Conservation (phyloP, 441 rosid species). For the Adansonia gregorii region DNA sequence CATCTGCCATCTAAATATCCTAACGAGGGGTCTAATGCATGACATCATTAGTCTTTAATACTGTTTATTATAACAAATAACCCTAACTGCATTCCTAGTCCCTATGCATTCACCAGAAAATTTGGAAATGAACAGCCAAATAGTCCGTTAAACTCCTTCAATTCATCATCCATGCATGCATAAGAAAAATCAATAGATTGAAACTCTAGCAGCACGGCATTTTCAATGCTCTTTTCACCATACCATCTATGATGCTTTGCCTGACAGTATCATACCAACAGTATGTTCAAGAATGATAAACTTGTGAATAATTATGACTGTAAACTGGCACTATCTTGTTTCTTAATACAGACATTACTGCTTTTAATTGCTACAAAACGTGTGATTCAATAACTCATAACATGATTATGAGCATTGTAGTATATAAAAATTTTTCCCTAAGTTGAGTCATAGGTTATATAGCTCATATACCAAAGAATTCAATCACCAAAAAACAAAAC, state of each 20-base stretch:
- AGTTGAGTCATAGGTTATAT: background rate
- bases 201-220: background rate
- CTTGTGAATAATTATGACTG: background rate
- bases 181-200: background rate
- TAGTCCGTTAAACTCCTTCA: background rate
- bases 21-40: background rate
- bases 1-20: background rate
- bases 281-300: background rate
- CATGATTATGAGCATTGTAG: background rate
- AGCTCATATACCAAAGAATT: constrained; percentile 8
- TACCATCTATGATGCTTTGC: background rate
- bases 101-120: background rate
- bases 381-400: background rate
- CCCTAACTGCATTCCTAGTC: background rate
- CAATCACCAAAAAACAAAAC: background rate
- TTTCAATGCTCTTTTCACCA: background rate
- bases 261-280: background rate
- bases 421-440: background rate
- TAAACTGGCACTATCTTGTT: background rate
- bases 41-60: background rate
- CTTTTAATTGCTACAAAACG: background rate
- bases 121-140: background rate
- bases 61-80: background rate
- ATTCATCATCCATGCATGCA: background rate
- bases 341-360: background rate